A percentile compares a stretch with the other conserved stretches of the same genome.
These are phyloP conservation scores for Gynochthodes officinalis DNA, from an alignment of 257 asterid species.

Conservation along the genomic window DNA sequence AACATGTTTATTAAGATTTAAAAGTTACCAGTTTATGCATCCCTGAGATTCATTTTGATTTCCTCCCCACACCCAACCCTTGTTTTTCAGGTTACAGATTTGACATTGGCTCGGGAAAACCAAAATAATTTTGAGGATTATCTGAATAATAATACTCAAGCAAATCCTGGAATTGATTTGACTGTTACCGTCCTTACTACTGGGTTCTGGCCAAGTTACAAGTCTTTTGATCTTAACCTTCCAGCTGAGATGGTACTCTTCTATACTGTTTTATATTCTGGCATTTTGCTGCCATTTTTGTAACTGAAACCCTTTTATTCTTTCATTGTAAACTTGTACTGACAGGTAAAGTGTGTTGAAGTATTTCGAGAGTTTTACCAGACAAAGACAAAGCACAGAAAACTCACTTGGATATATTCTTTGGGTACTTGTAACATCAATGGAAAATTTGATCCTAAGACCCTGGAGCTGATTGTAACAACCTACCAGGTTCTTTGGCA, in stretches of 20 bases:
- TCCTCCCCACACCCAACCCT: slow-evolving; percentile 7
- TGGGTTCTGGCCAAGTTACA: slow-evolving; percentile 99
- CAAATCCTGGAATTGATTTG: slow-evolving; percentile 89
- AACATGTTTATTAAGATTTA: neutral
- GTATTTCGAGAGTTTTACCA: slow-evolving; percentile 93
- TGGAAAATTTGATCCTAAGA: slow-evolving; percentile 85
- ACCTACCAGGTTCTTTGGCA: slow-evolving; percentile 76
- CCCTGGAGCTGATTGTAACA: slow-evolving; percentile 83
- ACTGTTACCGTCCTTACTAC: slow-evolving; percentile 97
- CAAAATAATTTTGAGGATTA: slow-evolving; percentile 90
- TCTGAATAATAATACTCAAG: slow-evolving; percentile 55
- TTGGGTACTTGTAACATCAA: slow-evolving; percentile 93
- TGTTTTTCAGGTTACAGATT: slow-evolving; percentile 76
- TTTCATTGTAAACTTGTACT: slow-evolving; percentile 9
- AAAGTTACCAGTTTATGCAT: neutral
- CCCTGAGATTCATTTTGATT: neutral
- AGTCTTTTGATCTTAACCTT: slow-evolving; percentile 92
- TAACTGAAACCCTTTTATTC: slow-evolving; percentile 9
- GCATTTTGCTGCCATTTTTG: neutral
- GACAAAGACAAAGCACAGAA: slow-evolving; percentile 97
- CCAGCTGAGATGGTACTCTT: slow-evolving; percentile 83
- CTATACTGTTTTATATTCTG: neutral
- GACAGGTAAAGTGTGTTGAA: slow-evolving; percentile 93
- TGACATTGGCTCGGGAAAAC: slow-evolving; percentile 95
- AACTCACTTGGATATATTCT: slow-evolving; percentile 92